A percentile compares a stretch with the other conserved stretches of the same genome.
Conservation (phyloP, 78 protist genomes). For the Guillardia theta region DNA sequence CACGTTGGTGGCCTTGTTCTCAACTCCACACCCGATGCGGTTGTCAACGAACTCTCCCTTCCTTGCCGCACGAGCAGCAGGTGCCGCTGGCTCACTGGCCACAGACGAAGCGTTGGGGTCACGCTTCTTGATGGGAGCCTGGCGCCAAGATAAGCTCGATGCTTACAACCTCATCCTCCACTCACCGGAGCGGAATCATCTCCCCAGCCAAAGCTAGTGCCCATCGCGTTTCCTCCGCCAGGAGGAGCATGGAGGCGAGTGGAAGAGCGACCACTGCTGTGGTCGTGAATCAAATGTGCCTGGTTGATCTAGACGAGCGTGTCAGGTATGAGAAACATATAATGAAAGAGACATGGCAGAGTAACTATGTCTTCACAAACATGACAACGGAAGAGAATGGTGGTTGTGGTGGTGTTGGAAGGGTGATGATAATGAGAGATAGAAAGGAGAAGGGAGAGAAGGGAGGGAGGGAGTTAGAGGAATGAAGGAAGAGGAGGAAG, state of each 20-base stretch:
- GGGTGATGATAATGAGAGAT: too few species aligned
- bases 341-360: too few species aligned
- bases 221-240: conserved; percentile 43
- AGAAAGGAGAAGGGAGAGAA: too few species aligned
- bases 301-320: neutral
- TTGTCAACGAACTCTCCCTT: conserved; percentile 7
- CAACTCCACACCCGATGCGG: conserved; percentile 5
- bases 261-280: conserved; percentile 38
- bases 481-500: too few species aligned
- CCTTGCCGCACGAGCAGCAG: neutral
- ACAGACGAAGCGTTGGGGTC: too few species aligned
- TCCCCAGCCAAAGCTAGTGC: conserved; percentile 26
- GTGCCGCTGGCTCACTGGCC: neutral
- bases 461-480: too few species aligned
- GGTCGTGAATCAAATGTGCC: neutral
- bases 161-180: neutral
- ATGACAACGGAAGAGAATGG: too few species aligned
- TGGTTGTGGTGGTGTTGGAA: too few species aligned
- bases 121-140: neutral
- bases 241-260: conserved; percentile 56
- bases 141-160: too few species aligned
- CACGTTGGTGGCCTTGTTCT: neutral
- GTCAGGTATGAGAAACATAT: too few species aligned
- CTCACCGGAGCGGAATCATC: neutral
- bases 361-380: too few species aligned